Base-by-base conservation (phyloP, 345 rosid species). In the Citrus trifoliata region DNA sequence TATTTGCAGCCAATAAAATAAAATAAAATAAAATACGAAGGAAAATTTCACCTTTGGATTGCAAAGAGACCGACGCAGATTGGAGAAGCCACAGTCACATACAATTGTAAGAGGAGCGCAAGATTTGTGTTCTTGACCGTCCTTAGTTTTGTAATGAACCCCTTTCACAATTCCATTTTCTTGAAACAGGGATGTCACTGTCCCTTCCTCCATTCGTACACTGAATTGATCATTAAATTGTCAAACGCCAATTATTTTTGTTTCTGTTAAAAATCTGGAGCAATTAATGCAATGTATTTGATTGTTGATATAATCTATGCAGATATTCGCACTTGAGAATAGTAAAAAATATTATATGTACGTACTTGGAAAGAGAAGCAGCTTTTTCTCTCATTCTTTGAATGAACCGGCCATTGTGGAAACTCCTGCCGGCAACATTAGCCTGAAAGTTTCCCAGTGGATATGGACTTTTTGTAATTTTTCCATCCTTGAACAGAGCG, bases 321-420 rank as follows among this genome's bases (percentile, higher is more conserved):
- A 42, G 51, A 3, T 42, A 42, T 10, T 12, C 16, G 51, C 16
- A 12, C 51, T 0, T 10, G 21, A 16, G 21, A 51, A 16, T 4
- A 4, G 5, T 51, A 1, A 51, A 51, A 5, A 5, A 51, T 42
- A 12, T 12, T 42, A 42, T 19, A 65, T 7, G 24, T 18, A 53
- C 67, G 5, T 82, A 85, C 90, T 82, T 87, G 32, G 88, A 79
- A 78, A 87, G 90, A 27, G 86, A 33, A 80, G 77, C 88, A 73
- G 88, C 81, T 79, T 87, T 85, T 75, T 85, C 84, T 13, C 90
- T 81, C 88, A 87, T 82, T 70, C 88, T 85, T 79, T 85, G 88
- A 19, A 87, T 80, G 78, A 87, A 87, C 4, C 90, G 86, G 32
- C 88, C 88, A 79, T 87, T 84, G 77, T 87, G 89, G 78, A 87